Evolutionary conservation across 2,329 filamentous ascomycete species (phyloP).

Genomic region (Alternaria brassicicola): DNA sequence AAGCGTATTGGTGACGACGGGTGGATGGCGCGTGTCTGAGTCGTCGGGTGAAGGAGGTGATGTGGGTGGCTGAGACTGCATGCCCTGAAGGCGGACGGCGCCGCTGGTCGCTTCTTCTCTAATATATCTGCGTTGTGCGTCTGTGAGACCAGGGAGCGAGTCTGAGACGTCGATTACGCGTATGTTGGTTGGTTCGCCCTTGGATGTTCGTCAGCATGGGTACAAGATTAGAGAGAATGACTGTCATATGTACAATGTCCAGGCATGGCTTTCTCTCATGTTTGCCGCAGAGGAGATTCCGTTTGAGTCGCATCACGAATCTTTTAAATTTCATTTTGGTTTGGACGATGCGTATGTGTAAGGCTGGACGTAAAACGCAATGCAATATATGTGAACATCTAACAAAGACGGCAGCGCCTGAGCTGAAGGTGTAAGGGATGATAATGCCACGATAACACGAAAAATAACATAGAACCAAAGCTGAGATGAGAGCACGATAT

Average conservation of each 20-base stretch:
- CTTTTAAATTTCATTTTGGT: background rate
- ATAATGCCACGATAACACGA: conserved; percentile 4
- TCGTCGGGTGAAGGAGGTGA: conserved; percentile 18
- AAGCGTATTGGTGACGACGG: background rate
- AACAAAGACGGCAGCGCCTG: background rate
- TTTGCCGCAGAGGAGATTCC: background rate
- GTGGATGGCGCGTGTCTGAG: conserved; percentile 14
- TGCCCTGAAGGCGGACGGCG: conserved; percentile 31
- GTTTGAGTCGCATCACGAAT: background rate
- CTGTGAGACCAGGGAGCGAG: conserved; percentile 36
- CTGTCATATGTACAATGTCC: background rate
- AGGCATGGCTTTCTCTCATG: background rate
- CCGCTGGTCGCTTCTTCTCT: conserved; percentile 41
- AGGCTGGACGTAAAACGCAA: background rate
- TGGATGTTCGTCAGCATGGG: background rate
- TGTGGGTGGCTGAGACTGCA: conserved; percentile 25
- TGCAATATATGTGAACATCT: background rate
- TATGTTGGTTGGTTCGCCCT: conserved; percentile 42
- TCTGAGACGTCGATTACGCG: conserved; percentile 38
- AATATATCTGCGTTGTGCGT: conserved; percentile 36
- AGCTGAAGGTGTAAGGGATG: background rate
- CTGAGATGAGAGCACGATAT: background rate
- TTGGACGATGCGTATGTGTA: background rate
- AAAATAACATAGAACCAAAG: conserved; percentile 3
- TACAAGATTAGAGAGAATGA: background rate